phyloP scores from a whole-genome alignment of 2,329 filamentous ascomycete species.

The Xylariaceae sp. region DNA sequence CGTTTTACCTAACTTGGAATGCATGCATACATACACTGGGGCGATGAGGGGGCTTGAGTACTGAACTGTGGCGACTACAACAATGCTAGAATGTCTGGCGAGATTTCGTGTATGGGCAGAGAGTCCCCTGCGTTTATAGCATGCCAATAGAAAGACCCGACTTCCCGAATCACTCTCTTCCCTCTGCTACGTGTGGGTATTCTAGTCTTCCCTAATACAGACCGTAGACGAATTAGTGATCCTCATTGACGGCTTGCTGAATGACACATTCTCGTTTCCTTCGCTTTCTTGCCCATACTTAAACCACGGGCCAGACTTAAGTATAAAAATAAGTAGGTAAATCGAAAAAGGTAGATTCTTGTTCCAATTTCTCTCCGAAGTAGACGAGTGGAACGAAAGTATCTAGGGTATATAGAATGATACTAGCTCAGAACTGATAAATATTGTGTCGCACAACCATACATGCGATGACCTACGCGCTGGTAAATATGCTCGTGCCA shows the following conservation, averaged over 20 bases:
- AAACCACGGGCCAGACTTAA: neutral
- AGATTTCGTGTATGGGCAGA: slow-evolving; percentile 23
- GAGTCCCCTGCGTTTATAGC: slow-evolving; percentile 8
- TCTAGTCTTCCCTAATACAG: no score
- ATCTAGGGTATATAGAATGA: slow-evolving; percentile 21
- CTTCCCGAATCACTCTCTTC: neutral
- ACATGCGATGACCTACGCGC: neutral
- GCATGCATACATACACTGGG: slow-evolving; percentile 12
- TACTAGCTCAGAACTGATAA: neutral
- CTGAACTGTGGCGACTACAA: slow-evolving; percentile 7
- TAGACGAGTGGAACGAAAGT: slow-evolving; percentile 9
- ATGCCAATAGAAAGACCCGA: slow-evolving; percentile 19
- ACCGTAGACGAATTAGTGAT: no score
- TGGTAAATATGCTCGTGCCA: slow-evolving; percentile 1
- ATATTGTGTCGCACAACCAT: neutral
- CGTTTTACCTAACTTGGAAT: slow-evolving; percentile 5
- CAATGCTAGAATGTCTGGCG: slow-evolving; percentile 2
- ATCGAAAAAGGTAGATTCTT: neutral
- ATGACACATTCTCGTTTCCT: neutral
- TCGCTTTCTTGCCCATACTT: neutral
- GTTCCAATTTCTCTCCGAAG: neutral
- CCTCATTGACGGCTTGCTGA: no score
- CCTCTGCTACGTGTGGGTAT: no score
- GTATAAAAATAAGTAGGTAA: neutral
- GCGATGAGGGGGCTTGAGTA: slow-evolving; percentile 23